phyloP scores from a whole-genome alignment of 306 rosid genomes.

The Sesbania bispinosa region DNA sequence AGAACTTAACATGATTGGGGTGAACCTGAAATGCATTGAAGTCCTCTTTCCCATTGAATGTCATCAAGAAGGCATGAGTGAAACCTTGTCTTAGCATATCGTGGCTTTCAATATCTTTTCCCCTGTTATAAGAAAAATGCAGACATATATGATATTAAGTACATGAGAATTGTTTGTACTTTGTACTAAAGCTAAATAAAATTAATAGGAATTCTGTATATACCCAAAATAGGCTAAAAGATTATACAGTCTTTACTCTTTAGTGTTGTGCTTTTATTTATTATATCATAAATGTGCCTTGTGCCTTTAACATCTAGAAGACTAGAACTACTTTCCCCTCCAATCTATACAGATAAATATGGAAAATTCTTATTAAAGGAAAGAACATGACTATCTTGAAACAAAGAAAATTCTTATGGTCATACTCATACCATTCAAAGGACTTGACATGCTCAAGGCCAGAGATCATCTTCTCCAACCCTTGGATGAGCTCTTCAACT shows the following conservation, averaged over 20 bases:
- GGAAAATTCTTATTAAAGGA: not conserved
- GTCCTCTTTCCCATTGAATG: constrained; percentile 76
- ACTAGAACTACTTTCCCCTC: not conserved
- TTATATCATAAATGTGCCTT: not conserved
- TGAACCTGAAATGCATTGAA: constrained; percentile 51
- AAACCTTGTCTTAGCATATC: constrained; percentile 81
- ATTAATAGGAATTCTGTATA: not conserved
- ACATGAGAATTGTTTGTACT: not conserved
- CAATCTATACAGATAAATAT: not conserved
- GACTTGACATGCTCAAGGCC: constrained; percentile 64
- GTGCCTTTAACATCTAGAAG: not conserved
- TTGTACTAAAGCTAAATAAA: not conserved
- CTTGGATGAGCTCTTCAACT: constrained; percentile 59
- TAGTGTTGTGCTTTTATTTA: not conserved
- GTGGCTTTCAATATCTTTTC: constrained; percentile 60
- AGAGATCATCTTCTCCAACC: constrained; percentile 60
- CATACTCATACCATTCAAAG: constrained; percentile 66
- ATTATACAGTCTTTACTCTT: not conserved
- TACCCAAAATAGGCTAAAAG: not conserved
- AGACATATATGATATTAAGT: not conserved
- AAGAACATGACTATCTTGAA: not conserved
- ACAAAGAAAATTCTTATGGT: not conserved
- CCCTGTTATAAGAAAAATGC: constrained; percentile 44
- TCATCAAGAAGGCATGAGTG: constrained; percentile 80
- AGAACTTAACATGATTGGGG: constrained; percentile 69